Evolutionary conservation across 805 yeast species (phyloP), one percentile per base, ranked within the genome.

Genomic region (Suhomyces tanzawaensis): DNA sequence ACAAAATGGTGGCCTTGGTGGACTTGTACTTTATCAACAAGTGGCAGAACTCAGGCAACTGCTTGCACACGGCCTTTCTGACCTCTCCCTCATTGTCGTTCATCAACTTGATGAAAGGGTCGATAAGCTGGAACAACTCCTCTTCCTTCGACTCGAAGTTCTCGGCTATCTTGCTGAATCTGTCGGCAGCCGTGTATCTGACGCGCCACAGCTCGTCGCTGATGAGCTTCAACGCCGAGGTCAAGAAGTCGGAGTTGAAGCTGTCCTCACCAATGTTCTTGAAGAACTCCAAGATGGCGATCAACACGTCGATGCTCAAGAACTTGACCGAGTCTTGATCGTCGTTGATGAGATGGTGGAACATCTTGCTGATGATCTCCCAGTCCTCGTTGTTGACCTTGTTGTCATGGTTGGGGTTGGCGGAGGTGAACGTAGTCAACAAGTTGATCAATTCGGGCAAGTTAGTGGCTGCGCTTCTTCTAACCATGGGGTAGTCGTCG

Each of bases 401-500:
- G 33, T 57, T 52, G 17, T 69, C 62, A 29, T 56, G 54, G 18
- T 45, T 40, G 3, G 60, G 58, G 33, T 71, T 72, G 12, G 73
- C 68, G 12, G 50, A 44, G 17, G 68, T 60, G 40, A 84, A 71
- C 17, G 53, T 57, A 14, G 72, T 66, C 48, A 69, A 57, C 36
- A 77, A 64, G 47, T 81, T 79, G 46, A 91, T 78, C 39, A 91
- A 66, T 25, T 62, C 69, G 3, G 99, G 96, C 49, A 93, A 74
- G 53, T 84, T 78, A 29, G 79, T 78, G 5, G 95, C 98, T 12
- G 97, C 95, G 7, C 96, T 85, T 58, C 97, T 82, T 63, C 96
- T 81, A 15, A 93, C 98, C 96, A 93, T 89, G 44, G 99, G 99
- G 14, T 95, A 86, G 42, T 93, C 99, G 61, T 93, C 98, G 47